phyloP scores from a whole-genome alignment of 345 rosid genomes.

The Iberis pinnata region DNA sequence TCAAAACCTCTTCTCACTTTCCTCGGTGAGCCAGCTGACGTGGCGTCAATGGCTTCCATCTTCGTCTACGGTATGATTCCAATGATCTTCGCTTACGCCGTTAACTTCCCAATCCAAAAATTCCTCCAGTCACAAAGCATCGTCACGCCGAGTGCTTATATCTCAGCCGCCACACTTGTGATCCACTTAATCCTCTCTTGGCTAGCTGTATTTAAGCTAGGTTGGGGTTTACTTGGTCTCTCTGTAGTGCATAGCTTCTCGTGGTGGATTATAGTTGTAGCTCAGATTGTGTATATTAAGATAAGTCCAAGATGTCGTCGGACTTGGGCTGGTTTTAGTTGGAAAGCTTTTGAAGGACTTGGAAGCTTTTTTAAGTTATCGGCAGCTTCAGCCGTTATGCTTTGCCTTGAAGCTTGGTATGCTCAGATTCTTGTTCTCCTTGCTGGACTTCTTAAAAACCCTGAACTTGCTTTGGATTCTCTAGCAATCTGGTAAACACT shows the following conservation, averaged over 20 bases:
- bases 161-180: conserved; percentile 39
- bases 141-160: conserved; percentile 61
- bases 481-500: conserved; percentile 42
- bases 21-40: conserved; percentile 50
- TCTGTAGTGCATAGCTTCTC: conserved; percentile 43
- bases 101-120: conserved; percentile 60
- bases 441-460: conserved; percentile 51
- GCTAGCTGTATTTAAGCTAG: conserved; percentile 39
- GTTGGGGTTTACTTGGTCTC: conserved; percentile 43
- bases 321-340: conserved; percentile 51
- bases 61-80: conserved; percentile 66
- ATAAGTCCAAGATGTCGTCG: conserved; percentile 35
- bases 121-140: conserved; percentile 60
- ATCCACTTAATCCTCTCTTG: conserved; percentile 46
- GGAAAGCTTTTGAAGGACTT: conserved; percentile 46
- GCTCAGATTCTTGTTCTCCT: conserved; percentile 49
- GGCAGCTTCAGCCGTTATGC: conserved; percentile 56
- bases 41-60: conserved; percentile 47
- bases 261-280: conserved; percentile 52
- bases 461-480: conserved; percentile 54
- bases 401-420: conserved; percentile 58
- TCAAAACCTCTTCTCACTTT: conserved; percentile 42
- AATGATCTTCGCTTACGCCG: conserved; percentile 57
- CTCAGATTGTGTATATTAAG: conserved; percentile 49
- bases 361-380: conserved; percentile 49